Evolutionary conservation across 1,284 basidiomycete genomes (phyloP), one percentile per base, ranked within the genome.

Genomic region (Agroathelia rolfsii): DNA sequence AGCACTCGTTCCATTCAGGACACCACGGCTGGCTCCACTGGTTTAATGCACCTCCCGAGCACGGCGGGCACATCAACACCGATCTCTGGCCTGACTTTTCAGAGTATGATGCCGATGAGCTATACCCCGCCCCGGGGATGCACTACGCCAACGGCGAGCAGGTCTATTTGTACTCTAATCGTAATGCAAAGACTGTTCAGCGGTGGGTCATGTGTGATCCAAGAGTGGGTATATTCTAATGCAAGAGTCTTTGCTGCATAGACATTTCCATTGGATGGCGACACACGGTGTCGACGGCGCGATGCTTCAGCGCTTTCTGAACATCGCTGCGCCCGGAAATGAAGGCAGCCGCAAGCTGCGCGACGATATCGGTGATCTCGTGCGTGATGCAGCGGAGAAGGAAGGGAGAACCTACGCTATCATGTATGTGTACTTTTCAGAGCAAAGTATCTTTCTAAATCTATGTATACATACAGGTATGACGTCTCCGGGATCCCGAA

Each of bases 11-110:
- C n/a, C n/a, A n/a, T n/a, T n/a, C 59, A 59, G 74, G 69, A 2
- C 81, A 85, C 46, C 79, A 84, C 42, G 80, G 81, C 19, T 85
- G 81, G 82, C 59, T 84, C n/a, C 83, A 84, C 45, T 85, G 81
- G 82, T 73, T 83, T 49, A 64, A 72, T 41, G 46, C 58, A 12
- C 77, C 80, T 3, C 61, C 85, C 4, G 62, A 71, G 2, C 56
- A 68, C 15, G 82, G 80, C 10, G 80, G 80, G 12, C 66, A 62
- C 5, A 72, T 77, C 2, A 81, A 76, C 42, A 69, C 64, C 31
- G 81, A 85, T 52, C 47, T 80, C 14, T 85, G 78, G 79, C 81
- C 82, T 0, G 81, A 85, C 41, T 62, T 72, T 2, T 78, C 78
- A 4, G 68, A 67, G 11, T 83, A 81, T 46, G 68, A 70, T 2